Evolutionary conservation across 2,329 filamentous ascomycete genomes (phyloP), one percentile per base, ranked within the genome.

Genomic region (Hypoxylon sp.): DNA sequence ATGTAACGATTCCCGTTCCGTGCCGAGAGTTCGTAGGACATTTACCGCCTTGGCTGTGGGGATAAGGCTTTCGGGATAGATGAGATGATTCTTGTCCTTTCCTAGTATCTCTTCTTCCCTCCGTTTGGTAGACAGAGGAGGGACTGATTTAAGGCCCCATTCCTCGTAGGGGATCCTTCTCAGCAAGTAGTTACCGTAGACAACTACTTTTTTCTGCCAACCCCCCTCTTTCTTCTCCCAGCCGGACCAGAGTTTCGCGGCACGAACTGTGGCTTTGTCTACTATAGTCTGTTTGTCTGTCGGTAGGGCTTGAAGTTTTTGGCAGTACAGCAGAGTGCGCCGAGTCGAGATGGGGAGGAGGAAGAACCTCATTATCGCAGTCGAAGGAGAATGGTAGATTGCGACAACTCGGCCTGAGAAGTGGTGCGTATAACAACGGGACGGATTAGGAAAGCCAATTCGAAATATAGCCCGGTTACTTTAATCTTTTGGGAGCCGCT

Each of bases 111-210:
- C 89, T 58, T 92, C 89, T 54, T 87, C 84, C 73, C 88, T 86
- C 64, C 90, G 86, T 72, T 89, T 87, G 64, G 89, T 83, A 46
- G 90, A 93, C 73, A 97, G 85, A 22, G 95, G 91, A 49, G 96
- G 96, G 58, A 99, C 91, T 37, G 94, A 97, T 83, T 98, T 98
- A 73, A 99, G 86, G 0, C 93, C 94, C 96, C 96, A 99, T 90
- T 99, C 96, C 82, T 98, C 93, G 79, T 93, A 98, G 2, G 96
- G 93, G 76, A 99, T 97, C 70, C 93, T 89, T 75, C 93, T 90
- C 68, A 99, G 88, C 14, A 93, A 89, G 54, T 89, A 85, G 82
- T 99, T 98, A 62, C 96, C 96, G 80, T 95, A 97, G 66, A 88
- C 86, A 58, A 96, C 95, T 20, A 98, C 86, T 74, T 89, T 89